Conservation (phyloP, 2,329 filamentous ascomycete species). For the Colletotrichum shisoi region DNA sequence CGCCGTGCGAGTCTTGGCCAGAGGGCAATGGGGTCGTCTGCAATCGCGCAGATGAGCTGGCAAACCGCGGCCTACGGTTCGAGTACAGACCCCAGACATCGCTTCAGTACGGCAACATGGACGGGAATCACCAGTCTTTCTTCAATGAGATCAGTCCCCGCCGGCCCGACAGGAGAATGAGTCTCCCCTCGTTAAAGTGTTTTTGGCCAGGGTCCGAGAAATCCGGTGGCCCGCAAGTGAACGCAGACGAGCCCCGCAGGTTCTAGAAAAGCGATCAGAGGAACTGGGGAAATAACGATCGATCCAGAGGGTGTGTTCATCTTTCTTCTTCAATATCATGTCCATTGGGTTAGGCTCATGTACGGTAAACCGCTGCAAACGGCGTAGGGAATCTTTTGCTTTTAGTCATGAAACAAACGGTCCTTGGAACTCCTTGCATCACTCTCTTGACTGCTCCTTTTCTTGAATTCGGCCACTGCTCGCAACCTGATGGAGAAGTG, state of each 20-base stretch:
- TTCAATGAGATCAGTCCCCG: neutral
- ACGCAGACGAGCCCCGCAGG: neutral
- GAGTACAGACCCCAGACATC: neutral
- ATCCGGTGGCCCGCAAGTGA: neutral
- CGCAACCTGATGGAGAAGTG: neutral
- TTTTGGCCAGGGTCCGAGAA: slow-evolving; percentile 43
- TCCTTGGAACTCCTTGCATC: slow-evolving; percentile 7
- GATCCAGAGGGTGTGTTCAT: neutral
- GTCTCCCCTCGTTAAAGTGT: slow-evolving; percentile 46
- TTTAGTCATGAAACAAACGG: slow-evolving; percentile 16
- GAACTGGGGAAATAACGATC: neutral
- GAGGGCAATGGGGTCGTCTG: neutral
- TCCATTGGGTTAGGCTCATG: slow-evolving; percentile 2
- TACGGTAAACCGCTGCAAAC: slow-evolving; percentile 10
- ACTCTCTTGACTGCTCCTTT: slow-evolving; percentile 7
- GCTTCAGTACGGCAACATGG: neutral
- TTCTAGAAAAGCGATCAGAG: neutral
- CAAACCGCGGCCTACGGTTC: slow-evolving; percentile 31
- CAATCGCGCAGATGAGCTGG: neutral
- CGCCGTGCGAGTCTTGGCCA: neutral
- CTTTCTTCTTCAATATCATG: neutral
- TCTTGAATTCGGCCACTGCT: slow-evolving; percentile 7
- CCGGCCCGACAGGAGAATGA: slow-evolving; percentile 44
- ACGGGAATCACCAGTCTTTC: neutral
- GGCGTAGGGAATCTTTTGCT: slow-evolving; percentile 18